Percentiles rank a stretch among this genome's conserved stretches.
Conservation (phyloP, 1,284 basidiomycete genomes). For the Sphaerobolus stellatus region DNA sequence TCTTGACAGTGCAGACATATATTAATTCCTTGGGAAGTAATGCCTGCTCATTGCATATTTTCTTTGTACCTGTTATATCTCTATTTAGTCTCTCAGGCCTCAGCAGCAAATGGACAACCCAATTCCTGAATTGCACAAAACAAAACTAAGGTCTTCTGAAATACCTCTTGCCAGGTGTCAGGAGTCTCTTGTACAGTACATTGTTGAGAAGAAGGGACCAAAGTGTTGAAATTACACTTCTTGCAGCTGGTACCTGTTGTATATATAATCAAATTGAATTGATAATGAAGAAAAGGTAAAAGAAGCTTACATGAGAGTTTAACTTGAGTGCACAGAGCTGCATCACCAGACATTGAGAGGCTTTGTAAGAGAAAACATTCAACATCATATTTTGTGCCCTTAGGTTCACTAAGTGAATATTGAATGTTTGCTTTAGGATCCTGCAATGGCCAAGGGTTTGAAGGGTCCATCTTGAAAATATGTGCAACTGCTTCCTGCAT, state of each 20-base stretch:
- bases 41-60: too few relatives aligned
- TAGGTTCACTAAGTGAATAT: not conserved
- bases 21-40: not conserved
- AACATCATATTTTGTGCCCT: not conserved
- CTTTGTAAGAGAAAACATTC: not conserved
- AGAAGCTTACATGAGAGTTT: not conserved
- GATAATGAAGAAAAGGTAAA: not conserved
- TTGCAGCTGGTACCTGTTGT: not conserved
- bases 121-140: conserved; percentile 18
- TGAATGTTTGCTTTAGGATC: not conserved
- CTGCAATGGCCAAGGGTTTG: too few relatives aligned
- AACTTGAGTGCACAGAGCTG: not conserved
- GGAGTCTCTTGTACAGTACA: not conserved
- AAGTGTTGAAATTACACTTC: not conserved
- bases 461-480: not conserved
- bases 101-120: conserved; percentile 19
- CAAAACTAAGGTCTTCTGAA: conserved; percentile 20
- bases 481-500: not conserved
- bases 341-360: not conserved
- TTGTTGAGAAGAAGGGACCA: not conserved
- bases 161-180: conserved; percentile 16
- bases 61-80: too few relatives aligned
- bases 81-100: too few relatives aligned
- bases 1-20: conserved; percentile 18
- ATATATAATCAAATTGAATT: not conserved